Base-by-base conservation (phyloP, 2,329 filamentous ascomycete species). In the Lachnellula suecica region DNA sequence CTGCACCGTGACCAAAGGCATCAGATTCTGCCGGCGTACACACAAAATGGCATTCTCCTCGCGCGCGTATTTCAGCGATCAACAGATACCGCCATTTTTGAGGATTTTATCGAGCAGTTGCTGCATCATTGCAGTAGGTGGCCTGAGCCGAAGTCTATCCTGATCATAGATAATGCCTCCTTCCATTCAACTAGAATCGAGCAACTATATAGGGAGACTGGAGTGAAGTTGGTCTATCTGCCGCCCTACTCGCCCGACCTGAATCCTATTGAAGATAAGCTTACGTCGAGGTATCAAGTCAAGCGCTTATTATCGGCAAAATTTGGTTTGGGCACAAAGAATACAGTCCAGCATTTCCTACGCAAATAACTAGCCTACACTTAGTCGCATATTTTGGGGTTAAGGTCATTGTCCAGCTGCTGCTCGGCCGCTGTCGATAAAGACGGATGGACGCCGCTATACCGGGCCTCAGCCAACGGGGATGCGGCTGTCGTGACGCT, bases 141-240 rank as follows among this genome's bases (percentile, higher is more conserved):
- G 48, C 67, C 63, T 22, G 61, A 69, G 54, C 60, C 56, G 23
- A 67, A 66, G 47, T 71, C 63, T n/a, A 64, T 71, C 22, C 56
- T 71, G 7, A 51, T 70, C 17, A 69, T 71, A 58, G 68, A 71
- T 47, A 70, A 70, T 56, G 64, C 64, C 15, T 67, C 65, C 13
- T 66, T 65, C 45, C 63, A 71, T 57, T 64, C 54, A 37, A 57
- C 59, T 15, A 53, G 48, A 31, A 59, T 68, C 8, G 13, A 49
- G 47, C 51, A 66, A 48, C 53, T 68, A 53, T 68, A 54, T 37
- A n/a, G 29, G 31, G 47, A 59, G 22, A 52, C 59, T 35, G 43
- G 56, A 15, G 49, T 58, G 34, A 58, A 51, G 31, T 25, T 58
- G 25, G 19, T 56, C 24, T 58, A 53, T 35, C 25, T 56, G 38